A percentile compares a stretch with the other conserved stretches of the same genome.
Conservation (phyloP, 805 yeast genomes). For the Saccharomyces mikatae region DNA sequence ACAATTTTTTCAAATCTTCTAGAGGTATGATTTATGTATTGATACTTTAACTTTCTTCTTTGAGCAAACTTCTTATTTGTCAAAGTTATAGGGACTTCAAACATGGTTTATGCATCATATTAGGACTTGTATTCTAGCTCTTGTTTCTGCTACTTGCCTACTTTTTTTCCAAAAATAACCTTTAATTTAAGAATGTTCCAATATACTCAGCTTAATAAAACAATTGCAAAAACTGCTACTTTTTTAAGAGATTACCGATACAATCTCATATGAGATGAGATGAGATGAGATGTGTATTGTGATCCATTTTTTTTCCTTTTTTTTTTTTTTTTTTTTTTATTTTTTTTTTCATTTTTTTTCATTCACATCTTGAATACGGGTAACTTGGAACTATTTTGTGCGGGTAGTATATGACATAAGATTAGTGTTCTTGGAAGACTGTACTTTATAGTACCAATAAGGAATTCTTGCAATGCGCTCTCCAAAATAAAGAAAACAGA, state of each 20-base stretch:
- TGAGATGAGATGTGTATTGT: neutral
- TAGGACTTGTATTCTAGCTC: neutral
- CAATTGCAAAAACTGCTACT: neutral
- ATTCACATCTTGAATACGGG: neutral
- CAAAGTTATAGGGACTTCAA: conserved; percentile 21
- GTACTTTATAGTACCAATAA: no score
- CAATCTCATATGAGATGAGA: neutral
- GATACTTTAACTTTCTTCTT: conserved; percentile 23
- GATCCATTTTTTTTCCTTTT: neutral
- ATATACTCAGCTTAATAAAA: neutral
- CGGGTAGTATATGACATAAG: no score
- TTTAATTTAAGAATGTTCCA: neutral
- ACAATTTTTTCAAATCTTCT: conserved; percentile 11
- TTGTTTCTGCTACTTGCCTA: neutral
- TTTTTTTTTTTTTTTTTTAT: conserved; percentile 1
- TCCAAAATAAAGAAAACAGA: no score
- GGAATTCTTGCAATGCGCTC: no score
- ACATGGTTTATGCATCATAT: conserved; percentile 12
- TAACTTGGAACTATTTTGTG: neutral
- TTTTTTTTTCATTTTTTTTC: neutral
- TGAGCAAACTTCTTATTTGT: conserved; percentile 11
- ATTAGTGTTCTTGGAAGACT: no score
- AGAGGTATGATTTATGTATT: conserved; percentile 18
- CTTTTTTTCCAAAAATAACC: neutral
- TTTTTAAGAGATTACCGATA: neutral